A percentile compares a stretch with the other conserved stretches of the same genome.
Evolutionary conservation across 768 basidiomycete species (phyloP).

Genomic region (Mycena rosella): DNA sequence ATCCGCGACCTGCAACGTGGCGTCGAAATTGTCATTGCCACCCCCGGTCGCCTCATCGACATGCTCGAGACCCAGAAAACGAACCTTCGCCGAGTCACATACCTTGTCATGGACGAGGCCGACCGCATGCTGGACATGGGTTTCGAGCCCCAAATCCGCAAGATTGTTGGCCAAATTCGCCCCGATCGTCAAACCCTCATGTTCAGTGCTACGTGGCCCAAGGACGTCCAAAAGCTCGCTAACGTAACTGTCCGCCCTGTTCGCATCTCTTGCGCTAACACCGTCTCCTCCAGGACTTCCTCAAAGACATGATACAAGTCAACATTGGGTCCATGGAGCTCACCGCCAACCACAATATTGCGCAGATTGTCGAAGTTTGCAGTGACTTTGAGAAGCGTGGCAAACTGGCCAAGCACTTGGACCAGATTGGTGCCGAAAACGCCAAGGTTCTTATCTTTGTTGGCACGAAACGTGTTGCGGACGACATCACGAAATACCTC

Average conservation of each 20-base stretch:
- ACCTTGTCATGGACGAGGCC: conserved; percentile 99
- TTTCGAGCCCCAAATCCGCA: conserved; percentile 99
- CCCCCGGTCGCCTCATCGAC: conserved; percentile 98
- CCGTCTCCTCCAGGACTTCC: conserved; percentile 79
- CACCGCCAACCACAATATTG: conserved; percentile 98
- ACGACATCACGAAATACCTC: conserved; percentile 98
- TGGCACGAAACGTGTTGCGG: conserved; percentile 96
- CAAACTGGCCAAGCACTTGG: conserved; percentile 96
- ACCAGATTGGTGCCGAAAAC: conserved; percentile 95
- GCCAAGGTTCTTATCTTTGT: conserved; percentile 99
- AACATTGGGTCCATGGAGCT: conserved; percentile 99
- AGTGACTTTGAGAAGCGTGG: conserved; percentile 97
- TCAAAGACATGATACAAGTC: conserved; percentile 97
- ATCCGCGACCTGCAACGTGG: conserved; percentile 98
- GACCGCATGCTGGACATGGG: conserved; percentile 99
- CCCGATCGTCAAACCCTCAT: conserved; percentile 99
- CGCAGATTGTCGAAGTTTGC: conserved; percentile 95
- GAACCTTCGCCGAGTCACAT: conserved; percentile 95
- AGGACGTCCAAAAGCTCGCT: conserved; percentile 98
- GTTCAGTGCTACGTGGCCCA: conserved; percentile 99
- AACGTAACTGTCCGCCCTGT: conserved; percentile 61
- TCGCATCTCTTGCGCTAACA: conserved; percentile 13
- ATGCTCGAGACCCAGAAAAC: conserved; percentile 98
- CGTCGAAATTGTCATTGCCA: conserved; percentile 98
- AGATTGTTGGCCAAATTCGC: conserved; percentile 96